Base-by-base conservation (phyloP, 345 rosid species). In the Lenwebbia sp. region DNA sequence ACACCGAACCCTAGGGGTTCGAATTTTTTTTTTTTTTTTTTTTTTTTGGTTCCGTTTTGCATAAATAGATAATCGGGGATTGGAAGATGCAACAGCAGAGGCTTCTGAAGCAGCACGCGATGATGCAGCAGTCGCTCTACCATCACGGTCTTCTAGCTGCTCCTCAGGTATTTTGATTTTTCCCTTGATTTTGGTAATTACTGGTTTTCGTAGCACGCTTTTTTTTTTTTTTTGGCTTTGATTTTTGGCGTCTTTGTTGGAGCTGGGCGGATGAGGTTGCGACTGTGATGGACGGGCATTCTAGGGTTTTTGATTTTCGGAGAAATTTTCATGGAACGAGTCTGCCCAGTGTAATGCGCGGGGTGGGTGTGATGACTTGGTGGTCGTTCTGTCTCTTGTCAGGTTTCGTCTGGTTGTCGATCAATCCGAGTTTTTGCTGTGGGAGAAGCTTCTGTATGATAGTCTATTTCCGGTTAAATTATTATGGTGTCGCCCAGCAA, bases 91-190 rank as follows among this genome's bases (percentile, higher is more conserved):
- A 89, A 88, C 94, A 91, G 51, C 95, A 94, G 86, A 88, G 93
- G 90, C 90, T 51, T 1, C 56, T 93, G 47, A 92, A 90, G 90
- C 95, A 92, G 58, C 93, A 93, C 83, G 91, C 94, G 83, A 90
- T 93, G 91, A 91, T 92, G 92, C 95, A 92, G 86, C 93, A 91
- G 87, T 87, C 91, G 75, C 28, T 92, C 21, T 93, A 93, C 85
- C 92, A 88, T 58, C 93, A 94, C 8, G 89, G 90, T 82, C 90
- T 92, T 83, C 81, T 94, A 23, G 86, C 94, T 28, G 87, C 90
- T 70, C 93, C 92, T 40, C 95, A 94, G 96, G 96, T 92, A 88
- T 7, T 54, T 28, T 44, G 33, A 37, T 25, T 21, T 28, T 40
- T 54, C 26, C 9, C 3, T 55, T 47, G 41, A 22, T 40, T 44